phyloP scores from a whole-genome alignment of 2,329 filamentous ascomycete species.

The Aspergillus uvarum region DNA sequence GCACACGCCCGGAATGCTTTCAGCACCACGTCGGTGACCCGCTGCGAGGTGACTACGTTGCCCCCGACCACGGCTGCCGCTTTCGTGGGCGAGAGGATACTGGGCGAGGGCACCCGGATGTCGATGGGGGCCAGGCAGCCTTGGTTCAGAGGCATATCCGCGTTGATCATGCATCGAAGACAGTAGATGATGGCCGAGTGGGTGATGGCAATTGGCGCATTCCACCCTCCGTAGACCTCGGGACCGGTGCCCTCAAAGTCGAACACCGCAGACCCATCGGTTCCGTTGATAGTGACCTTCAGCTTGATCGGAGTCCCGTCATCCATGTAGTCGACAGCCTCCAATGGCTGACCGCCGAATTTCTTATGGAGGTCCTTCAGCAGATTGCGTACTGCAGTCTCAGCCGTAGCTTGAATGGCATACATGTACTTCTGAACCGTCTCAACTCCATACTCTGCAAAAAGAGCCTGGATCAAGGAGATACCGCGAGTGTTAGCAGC shows the following conservation, averaged over 20 bases:
- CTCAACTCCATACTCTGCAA: conserved; percentile 73
- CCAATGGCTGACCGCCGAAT: conserved; percentile 69
- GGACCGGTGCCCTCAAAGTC: conserved; percentile 76
- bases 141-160: conserved; percentile 84
- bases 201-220: conserved; percentile 78
- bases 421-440: conserved; percentile 83
- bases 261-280: conserved; percentile 73
- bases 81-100: conserved; percentile 72
- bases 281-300: conserved; percentile 70
- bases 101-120: conserved; percentile 67
- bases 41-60: conserved; percentile 76
- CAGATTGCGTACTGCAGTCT: conserved; percentile 70
- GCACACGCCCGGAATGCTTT: conserved; percentile 77
- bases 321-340: conserved; percentile 81
- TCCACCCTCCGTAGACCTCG: conserved; percentile 77
- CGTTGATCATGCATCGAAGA: conserved; percentile 73
- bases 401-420: conserved; percentile 78
- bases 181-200: conserved; percentile 86
- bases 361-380: conserved; percentile 69
- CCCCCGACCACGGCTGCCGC: conserved; percentile 79
- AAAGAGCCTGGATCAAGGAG: conserved; percentile 69
- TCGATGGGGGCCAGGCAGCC: conserved; percentile 76
- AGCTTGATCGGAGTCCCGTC: conserved; percentile 77
- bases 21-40: conserved; percentile 80
- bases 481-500: conserved; percentile 86